phyloP scores from a whole-genome alignment of 2,329 filamentous ascomycete species.

The Parascedosporium putredinis region DNA sequence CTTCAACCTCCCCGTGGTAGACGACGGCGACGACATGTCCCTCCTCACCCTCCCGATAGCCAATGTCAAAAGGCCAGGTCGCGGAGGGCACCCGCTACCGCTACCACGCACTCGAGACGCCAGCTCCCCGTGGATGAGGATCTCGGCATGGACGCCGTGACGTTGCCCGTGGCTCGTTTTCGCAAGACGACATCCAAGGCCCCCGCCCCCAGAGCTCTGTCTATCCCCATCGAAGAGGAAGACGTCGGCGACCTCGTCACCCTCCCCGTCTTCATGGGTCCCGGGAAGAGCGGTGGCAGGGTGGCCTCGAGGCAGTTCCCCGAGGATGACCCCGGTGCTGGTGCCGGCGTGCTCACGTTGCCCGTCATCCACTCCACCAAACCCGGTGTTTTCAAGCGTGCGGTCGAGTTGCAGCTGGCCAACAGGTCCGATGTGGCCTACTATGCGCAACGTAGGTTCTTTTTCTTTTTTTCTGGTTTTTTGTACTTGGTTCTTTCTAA shows the following conservation, averaged over 20 bases:
- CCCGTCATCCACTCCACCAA: slow-evolving; percentile 20
- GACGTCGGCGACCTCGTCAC: slow-evolving; percentile 2
- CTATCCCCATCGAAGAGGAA: slow-evolving; percentile 4
- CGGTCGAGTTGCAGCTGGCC: slow-evolving; percentile 32
- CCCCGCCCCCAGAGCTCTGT: not conserved
- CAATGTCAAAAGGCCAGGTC: not conserved
- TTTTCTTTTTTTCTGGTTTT: slow-evolving; percentile 1
- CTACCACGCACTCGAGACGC: slow-evolving; percentile 6
- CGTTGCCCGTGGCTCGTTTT: slow-evolving; percentile 9
- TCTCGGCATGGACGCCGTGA: slow-evolving; percentile 7
- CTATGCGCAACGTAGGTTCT: slow-evolving; percentile 33
- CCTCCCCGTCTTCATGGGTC: not conserved
- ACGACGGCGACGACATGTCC: slow-evolving; percentile 7
- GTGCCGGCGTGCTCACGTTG: slow-evolving; percentile 18
- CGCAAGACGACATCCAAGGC: slow-evolving; percentile 8
- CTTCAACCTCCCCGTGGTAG: slow-evolving; percentile 7
- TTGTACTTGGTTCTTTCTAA: not conserved
- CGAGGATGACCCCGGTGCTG: slow-evolving; percentile 5
- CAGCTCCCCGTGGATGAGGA: slow-evolving; percentile 7
- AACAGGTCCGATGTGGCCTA: slow-evolving; percentile 45
- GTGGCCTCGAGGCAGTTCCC: not conserved
- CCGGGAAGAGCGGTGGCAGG: too few relatives aligned
- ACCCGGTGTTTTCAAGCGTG: slow-evolving; percentile 27
- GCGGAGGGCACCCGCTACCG: not conserved
- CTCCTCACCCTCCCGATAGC: slow-evolving; percentile 10